Base-by-base conservation (phyloP, 2,329 filamentous ascomycete species). In the Colletotrichum chrysophilum region DNA sequence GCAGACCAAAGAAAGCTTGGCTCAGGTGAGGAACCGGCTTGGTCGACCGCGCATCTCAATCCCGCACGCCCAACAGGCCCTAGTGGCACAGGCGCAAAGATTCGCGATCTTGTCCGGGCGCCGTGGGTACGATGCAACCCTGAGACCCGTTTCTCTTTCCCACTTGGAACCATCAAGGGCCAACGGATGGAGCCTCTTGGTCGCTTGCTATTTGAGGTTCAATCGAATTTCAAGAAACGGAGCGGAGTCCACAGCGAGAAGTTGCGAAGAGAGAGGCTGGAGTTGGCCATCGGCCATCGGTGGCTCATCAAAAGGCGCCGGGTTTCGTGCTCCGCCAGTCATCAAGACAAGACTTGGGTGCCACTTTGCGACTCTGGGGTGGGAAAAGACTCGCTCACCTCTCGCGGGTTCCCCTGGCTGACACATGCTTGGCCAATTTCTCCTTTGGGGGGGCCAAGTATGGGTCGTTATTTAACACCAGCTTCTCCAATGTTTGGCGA, bases 391-490 rank as follows among this genome's bases (percentile, higher is more conserved):
- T 13, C 18, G 43, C 43, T 48, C 43, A 32, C 64, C 18, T 67
- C 60, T 71, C 70, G 58, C 56, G 70, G 18, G 14, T 60, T 34
- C 64, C 74, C 64, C 64, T 69, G 64, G 70, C 43, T 74, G 58
- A 30, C 64, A 69, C 64, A 69, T 69, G 60, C 74, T 76, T 76
- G 74, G 74, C 70, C 74, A 76, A 76, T 76, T 69, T 76, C 74
- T 75, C 69, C n/a, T 72, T 43, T 34, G 30, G 62, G 73, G 56
- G 69, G 61, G 70, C 73, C 73, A 69, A 75, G 73, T 68, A 75
- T 75, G 70, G 73, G 62, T 73, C 73, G 58, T 69, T 75, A 67
- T 73, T 66, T 70, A 68, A 66, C 52, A 55, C 16, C 73, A 48
- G 56, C 56, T 30, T 73, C 64, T 72, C 61, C 38, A 73, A 68